Conservation (phyloP, 257 asterid genomes). For the Ballota nigra region DNA sequence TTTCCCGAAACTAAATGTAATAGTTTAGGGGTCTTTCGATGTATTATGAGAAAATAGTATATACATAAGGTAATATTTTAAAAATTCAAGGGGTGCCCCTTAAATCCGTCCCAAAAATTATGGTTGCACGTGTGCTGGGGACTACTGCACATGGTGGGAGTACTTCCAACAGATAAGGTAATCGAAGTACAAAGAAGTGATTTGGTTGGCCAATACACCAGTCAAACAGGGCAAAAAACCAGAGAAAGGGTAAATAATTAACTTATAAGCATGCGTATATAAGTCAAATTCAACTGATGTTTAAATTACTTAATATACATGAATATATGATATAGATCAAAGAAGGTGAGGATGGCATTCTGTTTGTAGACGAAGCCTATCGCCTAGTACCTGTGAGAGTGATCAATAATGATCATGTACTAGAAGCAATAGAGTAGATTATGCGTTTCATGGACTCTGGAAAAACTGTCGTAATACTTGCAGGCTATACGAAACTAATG, state of each 20-base stretch:
- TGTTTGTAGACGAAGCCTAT: conserved; percentile 88
- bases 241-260: conserved; percentile 62
- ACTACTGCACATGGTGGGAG: conserved; percentile 78
- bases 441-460: conserved; percentile 89
- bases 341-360: conserved; percentile 88
- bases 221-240: conserved; percentile 85
- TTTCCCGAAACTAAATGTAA: no score
- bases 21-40: no score
- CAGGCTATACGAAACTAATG: conserved; percentile 89
- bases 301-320: no score
- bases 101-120: no score
- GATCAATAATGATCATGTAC: conserved; percentile 55
- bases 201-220: conserved; percentile 81
- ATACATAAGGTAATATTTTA: no score
- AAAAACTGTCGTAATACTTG: conserved; percentile 73
- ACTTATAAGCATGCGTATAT: no score
- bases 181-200: conserved; percentile 96
- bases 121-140: conserved; percentile 88
- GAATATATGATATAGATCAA: no score
- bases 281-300: no score
- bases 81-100: no score
- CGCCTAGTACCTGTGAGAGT: conserved; percentile 63
- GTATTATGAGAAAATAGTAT: no score
- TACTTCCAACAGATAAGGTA: conserved; percentile 73
- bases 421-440: conserved; percentile 83